These are phyloP conservation scores for Dactylorhiza incarnata DNA, from an alignment of 106 monocot species.

Conservation along the genomic window DNA sequence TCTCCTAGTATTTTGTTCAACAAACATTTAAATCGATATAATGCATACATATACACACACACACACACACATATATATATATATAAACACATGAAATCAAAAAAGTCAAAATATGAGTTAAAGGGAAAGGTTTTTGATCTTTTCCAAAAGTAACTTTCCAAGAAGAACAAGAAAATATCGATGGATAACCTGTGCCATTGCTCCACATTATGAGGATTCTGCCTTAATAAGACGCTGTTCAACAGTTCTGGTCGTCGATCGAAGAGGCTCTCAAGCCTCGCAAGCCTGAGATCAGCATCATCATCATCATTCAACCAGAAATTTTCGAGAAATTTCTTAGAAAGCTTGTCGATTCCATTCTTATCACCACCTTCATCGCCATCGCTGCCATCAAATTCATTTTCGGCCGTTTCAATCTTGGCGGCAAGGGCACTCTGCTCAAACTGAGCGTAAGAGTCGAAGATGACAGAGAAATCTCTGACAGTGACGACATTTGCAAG, in stretches of 20 bases:
- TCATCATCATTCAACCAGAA: constrained; percentile 97
- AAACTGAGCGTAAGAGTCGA: constrained; percentile 82
- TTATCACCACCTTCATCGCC: constrained; percentile 25
- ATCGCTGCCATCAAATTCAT: constrained; percentile 26
- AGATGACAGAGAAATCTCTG: constrained; percentile 83
- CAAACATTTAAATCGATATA: too few species aligned
- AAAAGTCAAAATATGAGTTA: too few species aligned
- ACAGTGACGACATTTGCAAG: constrained; percentile 73
- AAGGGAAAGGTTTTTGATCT: too few species aligned
- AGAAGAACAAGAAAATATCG: not conserved
- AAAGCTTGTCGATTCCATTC: constrained; percentile 35
- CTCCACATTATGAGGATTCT: constrained; percentile 98
- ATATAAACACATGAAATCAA: too few species aligned
- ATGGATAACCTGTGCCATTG: constrained; percentile 77
- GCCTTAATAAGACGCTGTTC: constrained; percentile 85
- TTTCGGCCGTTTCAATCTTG: constrained; percentile 60
- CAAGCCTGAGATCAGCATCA: constrained; percentile 78
- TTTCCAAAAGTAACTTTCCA: too few species aligned
- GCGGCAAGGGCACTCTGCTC: constrained; percentile 86
- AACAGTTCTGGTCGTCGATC: constrained; percentile 77
- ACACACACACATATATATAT: too few species aligned
- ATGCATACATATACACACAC: too few species aligned
- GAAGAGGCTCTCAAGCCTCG: constrained; percentile 68
- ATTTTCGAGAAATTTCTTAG: constrained; percentile 49
- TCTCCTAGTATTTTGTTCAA: too few species aligned